These are phyloP conservation scores for Marsdenia floribunda DNA, from an alignment of 257 asterid genomes.

Conservation along the genomic window DNA sequence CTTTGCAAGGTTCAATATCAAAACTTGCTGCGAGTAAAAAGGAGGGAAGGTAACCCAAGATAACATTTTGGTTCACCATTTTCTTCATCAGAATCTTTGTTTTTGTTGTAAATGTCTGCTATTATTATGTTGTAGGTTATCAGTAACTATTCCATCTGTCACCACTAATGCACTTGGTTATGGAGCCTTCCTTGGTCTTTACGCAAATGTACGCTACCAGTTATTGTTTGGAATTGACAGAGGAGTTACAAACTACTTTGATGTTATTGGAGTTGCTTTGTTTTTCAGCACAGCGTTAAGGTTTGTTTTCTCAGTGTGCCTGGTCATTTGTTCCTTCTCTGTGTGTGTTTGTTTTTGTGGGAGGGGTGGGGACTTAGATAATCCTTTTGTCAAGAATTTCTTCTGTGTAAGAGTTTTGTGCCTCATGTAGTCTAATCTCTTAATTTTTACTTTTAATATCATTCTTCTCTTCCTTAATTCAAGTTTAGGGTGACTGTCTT, in stretches of 20 bases:
- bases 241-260: conserved; percentile 62
- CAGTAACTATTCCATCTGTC: conserved; percentile 77
- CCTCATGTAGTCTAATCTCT: neutral
- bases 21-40: conserved; percentile 73
- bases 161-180: conserved; percentile 90
- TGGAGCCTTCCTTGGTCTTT: conserved; percentile 94
- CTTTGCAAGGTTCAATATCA: conserved; percentile 84
- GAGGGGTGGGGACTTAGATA: neutral
- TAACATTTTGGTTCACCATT: neutral
- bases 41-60: conserved; percentile 65
- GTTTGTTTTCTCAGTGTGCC: conserved; percentile 28
- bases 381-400: neutral
- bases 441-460: neutral
- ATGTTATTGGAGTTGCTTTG: conserved; percentile 86
- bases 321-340: too few relatives aligned
- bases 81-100: conserved; percentile 8
- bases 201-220: conserved; percentile 90
- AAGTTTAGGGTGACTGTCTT: neutral
- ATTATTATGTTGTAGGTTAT: conserved; percentile 44
- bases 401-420: neutral
- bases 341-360: too few relatives aligned
- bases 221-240: conserved; percentile 84
- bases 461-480: neutral
- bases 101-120: conserved; percentile 9
- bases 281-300: conserved; percentile 79